phyloP scores from a whole-genome alignment of 139 green algal species.

The Micractinium conductrix region DNA sequence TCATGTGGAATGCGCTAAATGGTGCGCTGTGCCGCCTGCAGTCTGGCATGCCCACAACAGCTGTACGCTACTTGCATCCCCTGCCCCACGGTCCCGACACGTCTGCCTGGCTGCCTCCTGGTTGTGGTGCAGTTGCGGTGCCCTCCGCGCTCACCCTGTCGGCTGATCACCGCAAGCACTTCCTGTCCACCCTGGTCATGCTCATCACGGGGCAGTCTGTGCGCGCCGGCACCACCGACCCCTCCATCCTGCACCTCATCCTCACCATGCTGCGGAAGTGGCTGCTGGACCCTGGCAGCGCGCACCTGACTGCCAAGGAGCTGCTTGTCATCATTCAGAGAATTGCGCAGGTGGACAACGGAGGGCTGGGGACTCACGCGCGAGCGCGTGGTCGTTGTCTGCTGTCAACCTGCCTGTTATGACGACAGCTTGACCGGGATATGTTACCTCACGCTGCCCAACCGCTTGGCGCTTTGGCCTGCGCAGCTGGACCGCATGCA shows the following conservation, averaged over 20 bases:
- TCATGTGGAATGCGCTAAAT: constrained; percentile 55
- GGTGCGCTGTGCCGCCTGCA: neutral
- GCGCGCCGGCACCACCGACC: constrained; percentile 59
- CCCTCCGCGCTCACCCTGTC: constrained; percentile 64
- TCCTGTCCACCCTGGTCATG: constrained; percentile 82
- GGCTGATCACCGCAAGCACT: constrained; percentile 78
- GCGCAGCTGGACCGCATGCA: constrained; percentile 50
- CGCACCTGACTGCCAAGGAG: constrained; percentile 81
- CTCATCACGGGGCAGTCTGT: constrained; percentile 67
- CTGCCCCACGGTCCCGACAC: too few relatives aligned
- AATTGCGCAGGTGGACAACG: constrained; percentile 65
- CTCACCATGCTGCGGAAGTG: constrained; percentile 53
- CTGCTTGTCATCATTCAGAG: constrained; percentile 85
- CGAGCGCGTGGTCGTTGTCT: too few relatives aligned
- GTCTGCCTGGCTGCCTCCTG: too few relatives aligned
- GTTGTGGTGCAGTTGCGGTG: constrained; percentile 30
- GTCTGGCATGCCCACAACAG: neutral
- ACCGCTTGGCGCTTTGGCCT: too few relatives aligned
- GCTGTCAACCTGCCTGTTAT: neutral
- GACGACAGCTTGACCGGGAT: too few relatives aligned
- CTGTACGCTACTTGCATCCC: neutral
- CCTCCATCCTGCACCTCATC: constrained; percentile 71
- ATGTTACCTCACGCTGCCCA: too few relatives aligned
- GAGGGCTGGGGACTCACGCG: too few relatives aligned
- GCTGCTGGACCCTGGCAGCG: constrained; percentile 41